Evolutionary conservation across 2,329 filamentous ascomycete genomes (phyloP).

Genomic region (Aspergillus pseudotamarii): DNA sequence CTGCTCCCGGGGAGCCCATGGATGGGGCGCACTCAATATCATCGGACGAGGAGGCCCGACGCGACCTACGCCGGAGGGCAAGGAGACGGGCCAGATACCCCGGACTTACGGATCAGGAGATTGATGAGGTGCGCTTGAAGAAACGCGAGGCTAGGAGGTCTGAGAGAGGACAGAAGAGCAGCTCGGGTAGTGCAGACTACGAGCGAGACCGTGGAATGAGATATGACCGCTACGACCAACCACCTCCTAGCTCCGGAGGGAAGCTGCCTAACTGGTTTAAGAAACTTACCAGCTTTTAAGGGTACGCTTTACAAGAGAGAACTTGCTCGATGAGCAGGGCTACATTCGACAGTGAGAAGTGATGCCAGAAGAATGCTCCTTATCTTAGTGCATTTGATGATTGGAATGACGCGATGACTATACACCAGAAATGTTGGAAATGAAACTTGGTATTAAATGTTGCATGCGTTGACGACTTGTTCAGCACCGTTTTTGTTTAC

Average conservation of each 20-base stretch:
- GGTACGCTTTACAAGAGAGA: neutral
- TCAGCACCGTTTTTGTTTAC: neutral
- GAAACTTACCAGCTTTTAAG: slow-evolving; percentile 42
- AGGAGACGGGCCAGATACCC: slow-evolving; percentile 45
- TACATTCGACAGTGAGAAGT: neutral
- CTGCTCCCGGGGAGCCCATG: slow-evolving; percentile 28
- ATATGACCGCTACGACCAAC: slow-evolving; percentile 31
- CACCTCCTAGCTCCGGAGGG: slow-evolving; percentile 28
- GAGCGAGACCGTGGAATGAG: slow-evolving; percentile 39
- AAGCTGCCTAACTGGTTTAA: slow-evolving; percentile 49
- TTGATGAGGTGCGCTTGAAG: slow-evolving; percentile 39
- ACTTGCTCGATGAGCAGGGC: neutral
- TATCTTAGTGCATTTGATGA: slow-evolving; percentile 10
- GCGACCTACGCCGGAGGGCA: slow-evolving; percentile 40
- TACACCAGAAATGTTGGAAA: neutral
- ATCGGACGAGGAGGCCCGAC: slow-evolving; percentile 47
- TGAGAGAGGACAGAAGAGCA: slow-evolving; percentile 40
- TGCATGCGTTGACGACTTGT: neutral
- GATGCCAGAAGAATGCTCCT: neutral
- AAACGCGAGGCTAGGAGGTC: slow-evolving; percentile 34
- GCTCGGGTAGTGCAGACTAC: slow-evolving; percentile 44
- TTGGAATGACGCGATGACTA: slow-evolving; percentile 16
- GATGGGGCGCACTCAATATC: slow-evolving; percentile 39
- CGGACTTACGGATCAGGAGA: slow-evolving; percentile 43
- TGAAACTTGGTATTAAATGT: neutral